Base-by-base conservation (phyloP, 352 stramenopile genomes). In the Globisporangium ultimum region DNA sequence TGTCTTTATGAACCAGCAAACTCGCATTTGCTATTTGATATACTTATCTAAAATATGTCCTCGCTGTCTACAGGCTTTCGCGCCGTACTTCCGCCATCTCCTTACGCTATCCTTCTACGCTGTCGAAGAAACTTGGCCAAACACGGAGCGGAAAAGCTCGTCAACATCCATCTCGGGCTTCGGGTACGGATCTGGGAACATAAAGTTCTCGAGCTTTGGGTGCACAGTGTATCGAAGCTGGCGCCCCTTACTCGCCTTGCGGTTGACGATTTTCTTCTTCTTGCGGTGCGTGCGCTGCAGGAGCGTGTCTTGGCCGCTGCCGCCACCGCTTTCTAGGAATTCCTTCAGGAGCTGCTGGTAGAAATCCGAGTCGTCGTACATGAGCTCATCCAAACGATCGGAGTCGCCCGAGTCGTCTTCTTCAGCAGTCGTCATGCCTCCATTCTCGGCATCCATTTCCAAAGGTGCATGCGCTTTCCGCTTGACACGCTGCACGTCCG, bases 311-410 rank as follows among this genome's bases (percentile, higher is more conserved):
- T 84, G 73, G 8, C 62, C 67, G 58, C 67, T 68, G 42, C 81
- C 78, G 48, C 74, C 76, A 28, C 81, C 80, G 58, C 72, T 89
- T 45, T 95, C 87, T 28, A 95, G 91, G 61, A 91, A 95, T 64
- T 95, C 87, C 61, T 95, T 95, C 20, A 95, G 67, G 46, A 95
- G 67, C 66, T 95, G 87, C 70, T 95, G 84, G 70, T 93, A 93
- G 60, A 93, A 93, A 51, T 93, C 84, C 43, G 81, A 81, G 70
- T 95, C 87, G 61, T 95, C 84, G 60, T 95, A 95, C 78, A 91
- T 88, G 55, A 86, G 67, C 54, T 95, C 87, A 45, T 95, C 84
- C 34, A 95, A 68, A 21, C 68, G 48, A 24, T 89, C 76, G 3
- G 28, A 36, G 21, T 81, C 71, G 28, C 13, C 40, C 18, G 61